Evolutionary conservation across 305 asterid species (phyloP), one percentile per base, ranked within the genome.

Genomic region (Solanum chacoense): DNA sequence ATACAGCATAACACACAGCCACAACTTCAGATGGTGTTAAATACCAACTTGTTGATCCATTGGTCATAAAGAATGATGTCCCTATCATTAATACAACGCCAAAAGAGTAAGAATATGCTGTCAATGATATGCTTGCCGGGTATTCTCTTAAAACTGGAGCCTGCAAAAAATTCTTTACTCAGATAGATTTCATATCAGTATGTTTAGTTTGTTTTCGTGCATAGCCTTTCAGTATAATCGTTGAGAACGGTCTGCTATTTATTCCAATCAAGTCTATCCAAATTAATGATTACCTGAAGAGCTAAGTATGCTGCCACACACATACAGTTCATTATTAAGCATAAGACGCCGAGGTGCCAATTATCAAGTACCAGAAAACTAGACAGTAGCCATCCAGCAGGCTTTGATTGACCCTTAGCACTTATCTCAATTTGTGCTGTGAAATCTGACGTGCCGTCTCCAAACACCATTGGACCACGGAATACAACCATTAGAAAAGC

Each of bases 41-140:
- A 89, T 78, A 87, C 99, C 99, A 96, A 88, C 94, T 94, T 7
- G 95, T 92, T 75, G 98, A 90, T 37, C 92, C 95, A 38, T 90
- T 90, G 77, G 96, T 93, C 90, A 90, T 74, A 84, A 93, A 91
- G 84, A 92, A 84, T 72, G 98, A 93, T 40, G 97, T 93, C 84
- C 89, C 89, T 86, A 94, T 95, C 99, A 97, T 94, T 75, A 95
- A 93, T 22, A 93, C 72, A 86, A 93, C 94, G 32, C 99, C 99
- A 78, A 95, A 97, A 80, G 89, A 90, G 93, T 96, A 95, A 78
- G 99, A 93, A 92, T 90, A 97, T n/a, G 99, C 98, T 32, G 99
- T 97, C 93, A 96, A 92, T 32, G 99, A 96, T 91, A 97, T 92
- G 90, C 94, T 94, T 83, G 99, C 98, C 63, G 99, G 99, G 93